phyloP scores from a whole-genome alignment of 352 stramenopile genomes.

The Phytopythium mirpurense region DNA sequence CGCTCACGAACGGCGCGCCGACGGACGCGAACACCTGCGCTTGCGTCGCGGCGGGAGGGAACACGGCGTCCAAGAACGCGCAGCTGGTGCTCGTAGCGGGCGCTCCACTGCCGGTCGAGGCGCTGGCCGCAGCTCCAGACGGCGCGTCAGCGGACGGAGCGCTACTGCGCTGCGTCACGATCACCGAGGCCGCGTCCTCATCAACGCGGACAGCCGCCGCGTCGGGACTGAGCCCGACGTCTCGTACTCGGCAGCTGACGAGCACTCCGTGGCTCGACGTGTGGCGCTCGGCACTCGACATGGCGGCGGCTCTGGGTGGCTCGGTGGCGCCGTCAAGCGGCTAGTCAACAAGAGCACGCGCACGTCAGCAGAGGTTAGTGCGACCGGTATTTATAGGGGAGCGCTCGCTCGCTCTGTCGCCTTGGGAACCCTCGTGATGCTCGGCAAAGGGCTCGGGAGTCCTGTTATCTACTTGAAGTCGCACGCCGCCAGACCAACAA shows the following conservation, averaged over 20 bases:
- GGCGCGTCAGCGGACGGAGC: neutral
- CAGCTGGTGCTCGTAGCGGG: conserved; percentile 10
- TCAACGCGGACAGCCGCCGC: neutral
- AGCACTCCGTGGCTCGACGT: conserved; percentile 39
- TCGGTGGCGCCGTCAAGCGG: neutral
- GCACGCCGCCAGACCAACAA: too few species aligned
- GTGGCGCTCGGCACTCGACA: neutral
- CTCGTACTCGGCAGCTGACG: conserved; percentile 61
- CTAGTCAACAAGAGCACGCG: too few species aligned
- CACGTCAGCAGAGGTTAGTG: too few species aligned
- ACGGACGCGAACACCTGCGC: conserved; percentile 38
- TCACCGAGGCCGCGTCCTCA: conserved; percentile 5
- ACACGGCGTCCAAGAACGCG: conserved; percentile 48
- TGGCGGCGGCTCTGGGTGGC: too few species aligned
- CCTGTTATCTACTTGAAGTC: neutral
- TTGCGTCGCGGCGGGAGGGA: conserved; percentile 27
- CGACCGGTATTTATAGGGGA: too few species aligned
- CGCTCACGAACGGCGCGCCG: conserved; percentile 38
- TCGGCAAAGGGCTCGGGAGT: too few species aligned
- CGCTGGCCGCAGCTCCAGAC: neutral
- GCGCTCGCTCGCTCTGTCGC: too few species aligned
- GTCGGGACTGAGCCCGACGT: neutral
- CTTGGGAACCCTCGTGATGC: too few species aligned
- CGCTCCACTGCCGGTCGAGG: neutral
- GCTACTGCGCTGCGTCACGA: neutral